Evolutionary conservation across 2,329 filamentous ascomycete genomes (phyloP).

Genomic region (Aulographum hederae): DNA sequence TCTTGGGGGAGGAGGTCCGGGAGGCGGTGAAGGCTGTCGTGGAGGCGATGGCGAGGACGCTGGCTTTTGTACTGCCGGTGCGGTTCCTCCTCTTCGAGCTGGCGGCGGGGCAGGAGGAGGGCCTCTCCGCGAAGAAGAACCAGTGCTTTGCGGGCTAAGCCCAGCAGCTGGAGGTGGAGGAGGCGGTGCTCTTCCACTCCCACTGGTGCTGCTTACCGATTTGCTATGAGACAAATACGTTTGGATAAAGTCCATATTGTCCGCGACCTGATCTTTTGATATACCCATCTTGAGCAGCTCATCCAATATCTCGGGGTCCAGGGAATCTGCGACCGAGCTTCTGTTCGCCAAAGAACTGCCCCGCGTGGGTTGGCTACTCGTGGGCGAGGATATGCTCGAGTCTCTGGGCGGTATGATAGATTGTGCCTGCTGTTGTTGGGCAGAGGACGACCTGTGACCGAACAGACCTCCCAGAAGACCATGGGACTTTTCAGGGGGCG

Average conservation of each 20-base stretch:
- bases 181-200: constrained; percentile 25
- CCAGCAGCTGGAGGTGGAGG: constrained; percentile 36
- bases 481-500: constrained; percentile 18
- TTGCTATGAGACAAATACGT: constrained; percentile 34
- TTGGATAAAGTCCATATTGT: constrained; percentile 52
- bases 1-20: constrained; percentile 37
- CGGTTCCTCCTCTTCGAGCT: constrained; percentile 20
- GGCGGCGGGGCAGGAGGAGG: constrained; percentile 21
- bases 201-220: too few species aligned
- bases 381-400: constrained; percentile 17
- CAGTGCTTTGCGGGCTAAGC: constrained; percentile 45
- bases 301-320: constrained; percentile 41
- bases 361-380: too few species aligned
- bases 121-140: constrained; percentile 22
- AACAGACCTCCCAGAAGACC: constrained; percentile 34
- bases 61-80: constrained; percentile 6
- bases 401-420: constrained; percentile 31
- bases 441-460: constrained; percentile 28
- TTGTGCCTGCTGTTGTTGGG: constrained; percentile 21
- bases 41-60: constrained; percentile 39
- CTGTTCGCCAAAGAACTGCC: too few species aligned
- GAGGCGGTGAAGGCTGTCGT: constrained; percentile 52
- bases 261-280: constrained; percentile 47
- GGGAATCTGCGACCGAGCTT: constrained; percentile 36
- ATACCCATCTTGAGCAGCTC: constrained; percentile 48